Conservation (phyloP, 2,329 filamentous ascomycete genomes). For the Ascochyta viciae-villosae region DNA sequence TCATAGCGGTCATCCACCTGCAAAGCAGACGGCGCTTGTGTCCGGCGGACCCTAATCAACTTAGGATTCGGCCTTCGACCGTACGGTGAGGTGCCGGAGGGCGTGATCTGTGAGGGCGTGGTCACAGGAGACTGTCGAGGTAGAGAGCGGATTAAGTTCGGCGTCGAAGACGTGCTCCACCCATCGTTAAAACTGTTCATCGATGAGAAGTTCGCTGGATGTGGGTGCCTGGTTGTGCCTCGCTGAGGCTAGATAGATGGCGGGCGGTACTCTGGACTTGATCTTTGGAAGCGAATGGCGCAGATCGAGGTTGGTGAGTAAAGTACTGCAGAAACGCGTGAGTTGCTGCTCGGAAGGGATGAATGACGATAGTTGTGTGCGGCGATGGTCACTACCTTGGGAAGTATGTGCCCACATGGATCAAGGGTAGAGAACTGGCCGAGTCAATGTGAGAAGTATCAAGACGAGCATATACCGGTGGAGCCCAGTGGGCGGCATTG, state of each 20-base stretch:
- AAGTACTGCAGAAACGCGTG: not conserved
- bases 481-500: not conserved
- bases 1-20: not conserved
- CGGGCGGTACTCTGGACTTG: not conserved
- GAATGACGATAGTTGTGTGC: not conserved
- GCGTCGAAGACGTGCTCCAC: not conserved
- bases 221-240: not conserved
- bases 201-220: not conserved
- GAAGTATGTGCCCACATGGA: not conserved
- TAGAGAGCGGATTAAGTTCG: not conserved
- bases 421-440: not conserved
- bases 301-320: not conserved
- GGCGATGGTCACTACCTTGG: not conserved
- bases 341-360: not conserved
- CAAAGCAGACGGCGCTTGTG: not conserved
- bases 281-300: not conserved
- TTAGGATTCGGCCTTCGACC: conserved; percentile 1
- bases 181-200: not conserved
- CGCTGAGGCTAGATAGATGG: not conserved
- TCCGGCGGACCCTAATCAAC: not conserved
- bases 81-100: not conserved
- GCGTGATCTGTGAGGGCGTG: too few species aligned
- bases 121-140: not conserved
- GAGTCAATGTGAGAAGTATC: not conserved
- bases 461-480: not conserved